These are phyloP conservation scores for Alternaria panax DNA, from an alignment of 2,329 filamentous ascomycete genomes.

Conservation along the genomic window DNA sequence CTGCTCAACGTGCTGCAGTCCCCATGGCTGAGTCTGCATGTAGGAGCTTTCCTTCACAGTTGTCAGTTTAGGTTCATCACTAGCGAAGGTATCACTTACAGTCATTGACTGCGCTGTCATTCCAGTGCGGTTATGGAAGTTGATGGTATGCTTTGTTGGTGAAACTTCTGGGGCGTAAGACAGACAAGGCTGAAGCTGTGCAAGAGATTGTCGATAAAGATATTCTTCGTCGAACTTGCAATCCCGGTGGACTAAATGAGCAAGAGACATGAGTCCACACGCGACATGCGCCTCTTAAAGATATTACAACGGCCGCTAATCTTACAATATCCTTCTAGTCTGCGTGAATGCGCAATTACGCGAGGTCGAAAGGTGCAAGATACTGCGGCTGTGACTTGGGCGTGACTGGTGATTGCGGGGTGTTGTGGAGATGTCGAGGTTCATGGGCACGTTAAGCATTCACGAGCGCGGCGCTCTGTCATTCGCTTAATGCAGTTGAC, in stretches of 20 bases:
- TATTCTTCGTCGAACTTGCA: conserved; percentile 6
- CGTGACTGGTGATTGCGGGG: conserved; percentile 28
- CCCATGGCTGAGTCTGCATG: conserved; percentile 15
- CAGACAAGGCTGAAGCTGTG: conserved; percentile 9
- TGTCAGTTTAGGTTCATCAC: conserved; percentile 1
- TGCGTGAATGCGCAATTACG: conserved; percentile 16
- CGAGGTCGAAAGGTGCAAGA: background rate
- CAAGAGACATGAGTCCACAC: conserved; percentile 22
- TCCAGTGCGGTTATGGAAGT: background rate
- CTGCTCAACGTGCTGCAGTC: conserved; percentile 10
- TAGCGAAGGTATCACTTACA: conserved; percentile 15
- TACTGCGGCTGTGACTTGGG: conserved; percentile 11
- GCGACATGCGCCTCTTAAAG: conserved; percentile 14
- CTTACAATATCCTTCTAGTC: conserved; percentile 16
- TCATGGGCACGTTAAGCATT: conserved; percentile 23
- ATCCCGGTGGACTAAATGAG: conserved; percentile 16
- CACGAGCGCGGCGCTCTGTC: conserved; percentile 21
- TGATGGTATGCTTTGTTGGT: background rate
- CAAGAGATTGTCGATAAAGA: conserved; percentile 3
- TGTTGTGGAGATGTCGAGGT: conserved; percentile 17
- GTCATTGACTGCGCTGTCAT: conserved; percentile 25
- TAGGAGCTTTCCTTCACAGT: conserved; percentile 17
- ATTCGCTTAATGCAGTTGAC: conserved; percentile 31
- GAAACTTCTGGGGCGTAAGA: conserved; percentile 6
- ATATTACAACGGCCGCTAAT: conserved; percentile 4